Conservation (phyloP, 495 filamentous ascomycete species). For the Penicillium crystallinum region DNA sequence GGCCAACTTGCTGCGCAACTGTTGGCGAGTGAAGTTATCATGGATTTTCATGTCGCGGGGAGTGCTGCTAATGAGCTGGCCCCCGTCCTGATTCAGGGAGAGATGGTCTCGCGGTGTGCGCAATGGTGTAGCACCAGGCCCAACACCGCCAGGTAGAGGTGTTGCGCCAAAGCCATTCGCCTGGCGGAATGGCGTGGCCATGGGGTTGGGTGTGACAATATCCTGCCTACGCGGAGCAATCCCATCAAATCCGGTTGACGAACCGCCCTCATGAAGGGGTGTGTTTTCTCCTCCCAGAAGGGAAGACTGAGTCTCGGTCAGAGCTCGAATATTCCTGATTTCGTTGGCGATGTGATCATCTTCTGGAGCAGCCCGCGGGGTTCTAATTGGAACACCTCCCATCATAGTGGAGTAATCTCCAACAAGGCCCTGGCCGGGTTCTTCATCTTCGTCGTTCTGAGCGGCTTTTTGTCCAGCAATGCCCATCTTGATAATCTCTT, state of each 20-base stretch:
- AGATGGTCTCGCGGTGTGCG: conserved; percentile 89
- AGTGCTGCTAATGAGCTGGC: conserved; percentile 66
- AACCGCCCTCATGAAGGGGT: conserved; percentile 71
- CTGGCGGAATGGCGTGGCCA: conserved; percentile 84
- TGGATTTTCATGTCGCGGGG: conserved; percentile 70
- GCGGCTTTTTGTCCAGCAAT: conserved; percentile 89
- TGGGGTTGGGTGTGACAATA: conserved; percentile 85
- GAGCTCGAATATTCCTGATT: conserved; percentile 85
- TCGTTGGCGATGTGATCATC: conserved; percentile 96
- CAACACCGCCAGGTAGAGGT: conserved; percentile 51
- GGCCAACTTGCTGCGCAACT: conserved; percentile 65
- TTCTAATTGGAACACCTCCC: conserved; percentile 81
- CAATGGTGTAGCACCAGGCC: conserved; percentile 78
- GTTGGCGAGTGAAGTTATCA: conserved; percentile 65
- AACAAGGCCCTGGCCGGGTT: conserved; percentile 80
- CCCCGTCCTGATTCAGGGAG: conserved; percentile 66
- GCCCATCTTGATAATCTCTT: conserved; percentile 98
- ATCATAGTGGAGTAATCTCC: conserved; percentile 79
- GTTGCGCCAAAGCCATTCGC: conserved; percentile 67
- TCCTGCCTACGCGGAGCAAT: conserved; percentile 74
- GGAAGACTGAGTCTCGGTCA: conserved; percentile 94
- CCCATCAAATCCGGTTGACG: conserved; percentile 85
- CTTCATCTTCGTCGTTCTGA: conserved; percentile 65
- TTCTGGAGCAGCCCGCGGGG: conserved; percentile 81
- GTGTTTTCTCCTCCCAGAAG: conserved; percentile 93